Percentiles rank a stretch among this genome's conserved stretches.
Conservation (phyloP, 495 filamentous ascomycete species). For the Zalerion maritima region DNA sequence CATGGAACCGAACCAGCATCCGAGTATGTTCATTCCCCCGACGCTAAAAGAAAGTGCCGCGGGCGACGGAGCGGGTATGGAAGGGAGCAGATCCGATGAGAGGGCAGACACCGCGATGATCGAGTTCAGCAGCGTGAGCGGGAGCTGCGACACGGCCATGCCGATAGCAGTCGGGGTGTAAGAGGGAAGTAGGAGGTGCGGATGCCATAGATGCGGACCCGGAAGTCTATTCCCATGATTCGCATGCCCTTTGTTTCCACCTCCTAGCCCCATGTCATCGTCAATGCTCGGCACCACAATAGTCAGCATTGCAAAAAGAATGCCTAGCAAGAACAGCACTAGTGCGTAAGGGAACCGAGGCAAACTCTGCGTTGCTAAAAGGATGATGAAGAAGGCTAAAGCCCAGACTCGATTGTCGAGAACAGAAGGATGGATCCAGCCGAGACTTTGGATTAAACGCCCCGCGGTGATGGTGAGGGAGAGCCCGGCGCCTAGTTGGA, state of each 20-base stretch:
- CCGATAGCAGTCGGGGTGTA: constrained; percentile 26
- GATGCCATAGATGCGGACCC: constrained; percentile 35
- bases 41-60: constrained; percentile 71
- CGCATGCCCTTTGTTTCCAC: too few relatives aligned
- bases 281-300: too few relatives aligned
- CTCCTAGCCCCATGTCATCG: too few relatives aligned
- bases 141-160: constrained; percentile 66
- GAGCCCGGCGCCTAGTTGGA: constrained; percentile 82
- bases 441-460: constrained; percentile 42
- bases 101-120: constrained; percentile 72
- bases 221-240: constrained; percentile 31
- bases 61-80: constrained; percentile 46
- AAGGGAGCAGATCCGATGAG: constrained; percentile 56
- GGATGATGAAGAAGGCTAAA: constrained; percentile 49
- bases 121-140: constrained; percentile 82
- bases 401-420: constrained; percentile 65
- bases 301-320: constrained; percentile 44
- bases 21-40: constrained; percentile 63
- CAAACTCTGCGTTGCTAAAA: constrained; percentile 46
- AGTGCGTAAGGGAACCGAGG: constrained; percentile 63
- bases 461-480: constrained; percentile 63
- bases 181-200: constrained; percentile 27
- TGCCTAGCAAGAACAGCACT: constrained; percentile 47
- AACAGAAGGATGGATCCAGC: constrained; percentile 42
- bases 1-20: constrained; percentile 89